Conservation (phyloP, 768 basidiomycete species). For the Pulveroboletus frians region DNA sequence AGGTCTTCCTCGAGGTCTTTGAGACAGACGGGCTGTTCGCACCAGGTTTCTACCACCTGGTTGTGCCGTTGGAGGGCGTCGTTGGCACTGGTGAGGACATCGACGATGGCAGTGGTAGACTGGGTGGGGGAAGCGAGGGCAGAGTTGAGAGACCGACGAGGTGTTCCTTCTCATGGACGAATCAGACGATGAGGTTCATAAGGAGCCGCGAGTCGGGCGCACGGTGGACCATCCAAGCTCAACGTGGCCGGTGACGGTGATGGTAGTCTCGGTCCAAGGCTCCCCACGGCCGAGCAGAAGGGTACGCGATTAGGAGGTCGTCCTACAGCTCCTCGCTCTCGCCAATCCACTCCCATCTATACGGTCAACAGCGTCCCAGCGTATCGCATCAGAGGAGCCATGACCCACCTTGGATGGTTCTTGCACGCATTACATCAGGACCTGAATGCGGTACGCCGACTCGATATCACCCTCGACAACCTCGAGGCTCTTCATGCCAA, state of each 20-base stretch:
- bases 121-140: conserved; percentile 53
- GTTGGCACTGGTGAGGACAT: conserved; percentile 57
- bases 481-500: too few relatives aligned
- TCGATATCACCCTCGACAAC: too few relatives aligned
- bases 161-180: conserved; percentile 75
- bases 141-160: conserved; percentile 45
- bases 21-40: conserved; percentile 52
- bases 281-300: not conserved
- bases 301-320: too few relatives aligned
- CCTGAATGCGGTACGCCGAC: too few relatives aligned
- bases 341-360: too few relatives aligned
- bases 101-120: conserved; percentile 40
- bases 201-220: too few relatives aligned
- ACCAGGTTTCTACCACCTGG: conserved; percentile 58
- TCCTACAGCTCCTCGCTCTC: too few relatives aligned
- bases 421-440: too few relatives aligned
- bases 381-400: too few relatives aligned
- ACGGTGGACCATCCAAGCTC: conserved; percentile 66
- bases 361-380: too few relatives aligned
- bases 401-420: too few relatives aligned
- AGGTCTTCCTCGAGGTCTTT: conserved; percentile 68
- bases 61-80: conserved; percentile 63
- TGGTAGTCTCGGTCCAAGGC: not conserved
- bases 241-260: not conserved
- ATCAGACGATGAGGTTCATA: conserved; percentile 54